Evolutionary conservation across 2,329 filamentous ascomycete species (phyloP), one percentile per base, ranked within the genome.

Genomic region (Aspergillus calidoustus): DNA sequence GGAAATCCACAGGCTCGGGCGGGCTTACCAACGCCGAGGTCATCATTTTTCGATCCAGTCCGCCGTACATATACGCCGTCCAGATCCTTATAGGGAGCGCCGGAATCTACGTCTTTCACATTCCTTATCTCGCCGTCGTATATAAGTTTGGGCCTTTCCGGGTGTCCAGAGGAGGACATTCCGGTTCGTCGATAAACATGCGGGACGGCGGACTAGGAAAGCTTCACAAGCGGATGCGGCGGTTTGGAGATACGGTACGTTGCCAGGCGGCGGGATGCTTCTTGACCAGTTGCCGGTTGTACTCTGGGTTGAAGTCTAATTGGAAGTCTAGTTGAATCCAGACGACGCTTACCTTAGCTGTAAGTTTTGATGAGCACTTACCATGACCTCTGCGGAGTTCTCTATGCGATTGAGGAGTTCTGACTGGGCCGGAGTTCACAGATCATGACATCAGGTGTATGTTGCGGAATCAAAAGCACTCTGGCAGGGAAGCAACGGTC

Each of bases 341-440:
- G 88, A 91, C 66, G 88, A 90, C 77, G 85, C 87, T 41, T 91
- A 89, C 76, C 79, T 91, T 64, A 89, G 86, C 73, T 91, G 89
- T 90, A 76, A 85, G 87, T 83, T 46, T 49, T 15, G 46, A 47
- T 53, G 23, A n/a, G 19, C 60, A 43, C 51, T 44, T 31, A 44
- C n/a, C 43, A 30, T 7, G 15, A 41, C 34, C 34, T 15, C 15
- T 41, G 25, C 34, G 34, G 34, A 8, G 11, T 7, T 54, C 17
- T 3, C 30, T 58, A 15, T 30, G 46, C 50, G 23, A 53, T 38
- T 38, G 23, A 46, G 44, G 31, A 43, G 54, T 43, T 62, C 57
- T 68, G 57, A 69, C 62, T 60, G 48, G 56, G 48, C 60, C 55
- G 62, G 57, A 55, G 46, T 31, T 44, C 25, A 59, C 69, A 89